Evolutionary conservation across 805 yeast species (phyloP).

Genomic region (Maudiozyma saulgeensis): DNA sequence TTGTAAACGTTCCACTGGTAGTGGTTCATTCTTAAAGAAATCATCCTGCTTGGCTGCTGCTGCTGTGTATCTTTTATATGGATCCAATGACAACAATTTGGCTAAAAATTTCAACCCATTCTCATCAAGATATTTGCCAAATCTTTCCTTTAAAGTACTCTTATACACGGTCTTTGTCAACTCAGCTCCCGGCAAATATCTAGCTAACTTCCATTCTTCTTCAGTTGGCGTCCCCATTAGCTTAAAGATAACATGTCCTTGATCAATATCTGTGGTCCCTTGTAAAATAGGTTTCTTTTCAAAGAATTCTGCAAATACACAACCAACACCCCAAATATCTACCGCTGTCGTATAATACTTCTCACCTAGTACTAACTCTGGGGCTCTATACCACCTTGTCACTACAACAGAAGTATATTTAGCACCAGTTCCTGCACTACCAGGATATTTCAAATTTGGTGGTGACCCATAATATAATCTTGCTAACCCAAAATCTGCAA

Average conservation of each 20-base stretch:
- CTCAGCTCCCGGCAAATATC: slow-evolving; percentile 43
- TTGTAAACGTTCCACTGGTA: slow-evolving; percentile 47
- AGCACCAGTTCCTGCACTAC: slow-evolving; percentile 35
- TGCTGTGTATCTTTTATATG: slow-evolving; percentile 67
- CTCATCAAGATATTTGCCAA: slow-evolving; percentile 31
- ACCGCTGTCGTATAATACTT: slow-evolving; percentile 84
- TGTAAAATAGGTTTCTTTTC: slow-evolving; percentile 72
- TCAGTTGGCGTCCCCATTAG: slow-evolving; percentile 71
- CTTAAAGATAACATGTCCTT: slow-evolving; percentile 70
- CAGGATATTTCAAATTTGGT: slow-evolving; percentile 40
- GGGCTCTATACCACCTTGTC: slow-evolving; percentile 96
- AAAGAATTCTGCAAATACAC: slow-evolving; percentile 89
- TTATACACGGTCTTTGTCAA: slow-evolving; percentile 26
- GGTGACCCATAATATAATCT: slow-evolving; percentile 54
- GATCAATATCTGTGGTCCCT: slow-evolving; percentile 82
- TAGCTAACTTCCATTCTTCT: slow-evolving; percentile 52
- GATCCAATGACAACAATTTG: slow-evolving; percentile 60
- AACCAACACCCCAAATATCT: slow-evolving; percentile 96
- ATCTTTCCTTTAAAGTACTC: slow-evolving; percentile 42
- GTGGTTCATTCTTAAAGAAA: slow-evolving; percentile 60
- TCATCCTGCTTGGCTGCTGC: slow-evolving; percentile 60
- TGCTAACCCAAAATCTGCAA: slow-evolving; percentile 95
- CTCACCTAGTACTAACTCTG: slow-evolving; percentile 83
- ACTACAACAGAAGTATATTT: slow-evolving; percentile 68
- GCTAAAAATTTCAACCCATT: slow-evolving; percentile 48